Percentiles rank a stretch among this genome's conserved stretches.
Evolutionary conservation across 2,329 filamentous ascomycete genomes (phyloP).

Genomic region (Calonectria honghensis): DNA sequence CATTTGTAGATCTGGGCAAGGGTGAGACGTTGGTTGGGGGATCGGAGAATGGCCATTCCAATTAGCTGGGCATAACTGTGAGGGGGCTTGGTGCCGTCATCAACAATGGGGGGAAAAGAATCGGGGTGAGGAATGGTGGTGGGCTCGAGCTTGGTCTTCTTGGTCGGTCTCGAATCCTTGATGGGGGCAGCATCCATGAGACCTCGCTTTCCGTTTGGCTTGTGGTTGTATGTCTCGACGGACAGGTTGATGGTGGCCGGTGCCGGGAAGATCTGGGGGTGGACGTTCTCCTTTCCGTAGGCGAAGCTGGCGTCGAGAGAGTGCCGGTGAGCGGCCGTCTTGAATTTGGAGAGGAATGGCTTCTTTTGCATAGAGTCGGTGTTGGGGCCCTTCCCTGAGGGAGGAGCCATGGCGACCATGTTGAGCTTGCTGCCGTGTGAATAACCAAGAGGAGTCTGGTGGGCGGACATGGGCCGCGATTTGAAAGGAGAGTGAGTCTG

Average conservation of each 20-base stretch:
- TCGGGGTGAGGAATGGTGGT: conserved; percentile 79
- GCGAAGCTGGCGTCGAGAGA: conserved; percentile 64
- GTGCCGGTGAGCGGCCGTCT: conserved; percentile 73
- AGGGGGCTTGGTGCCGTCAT: conserved; percentile 91
- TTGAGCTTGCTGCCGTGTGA: conserved; percentile 77
- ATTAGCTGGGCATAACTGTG: conserved; percentile 97
- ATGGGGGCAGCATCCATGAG: conserved; percentile 84
- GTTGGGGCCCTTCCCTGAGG: conserved; percentile 69
- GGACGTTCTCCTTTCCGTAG: conserved; percentile 75
- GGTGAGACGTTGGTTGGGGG: conserved; percentile 88
- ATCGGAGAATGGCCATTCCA: conserved; percentile 95
- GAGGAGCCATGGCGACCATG: conserved; percentile 80
- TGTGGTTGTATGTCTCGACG: conserved; percentile 72
- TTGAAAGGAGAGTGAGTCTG: conserved; percentile 83
- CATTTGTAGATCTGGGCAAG: conserved; percentile 98
- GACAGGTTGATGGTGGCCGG: conserved; percentile 69
- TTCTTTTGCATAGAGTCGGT: conserved; percentile 84
- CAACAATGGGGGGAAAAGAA: conserved; percentile 87
- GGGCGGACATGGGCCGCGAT: conserved; percentile 76
- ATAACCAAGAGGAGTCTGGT: conserved; percentile 74
- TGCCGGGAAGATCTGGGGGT: conserved; percentile 70
- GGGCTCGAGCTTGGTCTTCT: conserved; percentile 79
- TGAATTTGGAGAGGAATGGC: conserved; percentile 75
- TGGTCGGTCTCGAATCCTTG: conserved; percentile 79
- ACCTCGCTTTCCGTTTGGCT: conserved; percentile 74